phyloP scores from a whole-genome alignment of 805 yeast species.

The Yarrowia bubula region DNA sequence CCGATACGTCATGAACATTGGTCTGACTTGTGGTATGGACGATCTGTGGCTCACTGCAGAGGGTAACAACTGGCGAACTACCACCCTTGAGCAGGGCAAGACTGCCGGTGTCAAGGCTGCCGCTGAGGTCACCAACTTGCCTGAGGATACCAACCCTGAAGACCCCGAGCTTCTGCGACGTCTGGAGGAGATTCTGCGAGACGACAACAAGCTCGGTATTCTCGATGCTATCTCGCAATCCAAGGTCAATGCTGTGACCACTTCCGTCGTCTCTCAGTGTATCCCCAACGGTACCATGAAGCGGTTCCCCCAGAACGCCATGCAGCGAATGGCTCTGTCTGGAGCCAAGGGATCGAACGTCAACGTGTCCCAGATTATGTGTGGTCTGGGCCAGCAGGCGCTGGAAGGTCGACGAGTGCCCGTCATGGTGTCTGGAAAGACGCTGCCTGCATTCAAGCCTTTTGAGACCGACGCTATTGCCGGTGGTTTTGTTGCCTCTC shows the following conservation, averaged over 20 bases:
- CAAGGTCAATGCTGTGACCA: slow-evolving; percentile 85
- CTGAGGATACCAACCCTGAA: slow-evolving; percentile 45
- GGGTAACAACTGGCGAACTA: slow-evolving; percentile 86
- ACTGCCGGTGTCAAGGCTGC: slow-evolving; percentile 92
- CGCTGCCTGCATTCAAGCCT: slow-evolving; percentile 93
- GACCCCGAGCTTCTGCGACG: slow-evolving; percentile 82
- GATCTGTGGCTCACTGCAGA: slow-evolving; percentile 88
- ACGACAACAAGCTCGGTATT: slow-evolving; percentile 86
- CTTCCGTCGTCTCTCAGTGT: slow-evolving; percentile 91
- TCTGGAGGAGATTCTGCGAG: slow-evolving; percentile 91
- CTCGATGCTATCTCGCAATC: slow-evolving; percentile 94
- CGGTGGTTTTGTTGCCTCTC: slow-evolving; percentile 95
- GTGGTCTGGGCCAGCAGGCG: slow-evolving; percentile 98
- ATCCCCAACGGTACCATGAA: slow-evolving; percentile 97
- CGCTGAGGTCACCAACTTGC: slow-evolving; percentile 86
- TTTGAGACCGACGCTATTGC: slow-evolving; percentile 97
- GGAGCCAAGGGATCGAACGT: slow-evolving; percentile 99
- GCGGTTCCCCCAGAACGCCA: slow-evolving; percentile 89
- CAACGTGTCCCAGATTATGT: slow-evolving; percentile 98
- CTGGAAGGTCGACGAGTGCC: slow-evolving; percentile 99
- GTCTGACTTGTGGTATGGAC: slow-evolving; percentile 99
- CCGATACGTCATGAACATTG: slow-evolving; percentile 84
- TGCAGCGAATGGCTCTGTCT: slow-evolving; percentile 98
- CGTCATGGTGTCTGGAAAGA: slow-evolving; percentile 97
- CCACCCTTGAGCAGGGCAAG: slow-evolving; percentile 70